Conservation (phyloP, 2,329 filamentous ascomycete species). For the Colletotrichum salicis region DNA sequence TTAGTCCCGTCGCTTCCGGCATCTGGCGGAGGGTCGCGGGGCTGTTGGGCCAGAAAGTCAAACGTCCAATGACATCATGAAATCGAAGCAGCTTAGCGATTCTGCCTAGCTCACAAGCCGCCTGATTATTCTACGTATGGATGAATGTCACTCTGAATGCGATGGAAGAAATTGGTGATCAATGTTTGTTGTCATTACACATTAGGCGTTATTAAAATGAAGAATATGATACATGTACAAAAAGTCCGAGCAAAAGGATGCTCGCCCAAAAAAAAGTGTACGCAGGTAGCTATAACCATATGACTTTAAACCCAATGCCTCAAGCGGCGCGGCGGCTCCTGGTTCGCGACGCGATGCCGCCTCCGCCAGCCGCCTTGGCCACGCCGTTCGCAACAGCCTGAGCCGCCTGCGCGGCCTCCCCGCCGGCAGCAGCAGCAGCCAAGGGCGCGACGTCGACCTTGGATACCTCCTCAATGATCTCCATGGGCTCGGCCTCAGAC, state of each 20-base stretch:
- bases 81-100: neutral
- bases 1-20: neutral
- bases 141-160: neutral
- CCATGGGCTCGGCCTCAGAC: slow-evolving; percentile 51
- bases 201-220: slow-evolving; percentile 12
- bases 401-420: neutral
- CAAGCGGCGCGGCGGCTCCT: slow-evolving; percentile 22
- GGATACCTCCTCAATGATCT: slow-evolving; percentile 30
- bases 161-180: neutral
- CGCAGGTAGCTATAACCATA: neutral
- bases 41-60: neutral
- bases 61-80: slow-evolving; percentile 5
- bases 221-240: slow-evolving; percentile 9
- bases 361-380: slow-evolving; percentile 1
- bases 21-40: neutral
- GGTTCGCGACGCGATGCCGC: slow-evolving; percentile 3
- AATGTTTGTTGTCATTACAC: slow-evolving; percentile 10
- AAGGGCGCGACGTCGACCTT: slow-evolving; percentile 21
- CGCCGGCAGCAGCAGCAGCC: neutral
- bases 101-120: neutral
- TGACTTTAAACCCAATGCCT: neutral
- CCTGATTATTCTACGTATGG: too few relatives aligned
- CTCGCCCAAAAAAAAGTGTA: neutral
- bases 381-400: slow-evolving; percentile 19
- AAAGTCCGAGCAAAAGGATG: neutral